Percentiles rank a stretch among this genome's conserved stretches.
Conservation (phyloP, 306 rosid species). For the Erythrophleum fordii region DNA sequence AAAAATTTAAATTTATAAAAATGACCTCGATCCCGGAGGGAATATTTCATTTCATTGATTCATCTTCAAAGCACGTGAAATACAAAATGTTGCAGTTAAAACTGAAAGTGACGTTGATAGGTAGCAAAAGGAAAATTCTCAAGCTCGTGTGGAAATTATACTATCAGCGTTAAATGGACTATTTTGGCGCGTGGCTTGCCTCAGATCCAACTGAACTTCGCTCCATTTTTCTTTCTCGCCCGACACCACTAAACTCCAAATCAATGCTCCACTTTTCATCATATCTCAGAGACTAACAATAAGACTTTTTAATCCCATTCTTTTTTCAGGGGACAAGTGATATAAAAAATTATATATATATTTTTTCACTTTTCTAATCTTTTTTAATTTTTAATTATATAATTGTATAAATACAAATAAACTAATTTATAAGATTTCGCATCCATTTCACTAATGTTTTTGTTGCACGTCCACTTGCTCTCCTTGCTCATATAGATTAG, state of each 20-base stretch:
- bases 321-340: too few relatives aligned
- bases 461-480: too few relatives aligned
- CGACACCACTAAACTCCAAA: neutral
- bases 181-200: neutral
- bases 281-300: neutral
- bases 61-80: neutral
- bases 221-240: too few relatives aligned
- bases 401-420: too few relatives aligned
- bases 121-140: slow-evolving; percentile 30
- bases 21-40: neutral
- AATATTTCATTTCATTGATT: too few relatives aligned
- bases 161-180: neutral
- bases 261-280: neutral
- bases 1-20: neutral
- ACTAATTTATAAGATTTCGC: too few relatives aligned
- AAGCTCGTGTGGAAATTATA: neutral
- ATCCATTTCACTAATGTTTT: too few relatives aligned
- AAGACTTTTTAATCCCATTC: too few relatives aligned
- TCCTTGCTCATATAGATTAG: too few relatives aligned
- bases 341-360: too few relatives aligned
- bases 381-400: too few relatives aligned
- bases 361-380: too few relatives aligned
- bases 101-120: neutral
- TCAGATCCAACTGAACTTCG: neutral
- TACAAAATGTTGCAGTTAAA: neutral